Conservation (phyloP, 2,329 filamentous ascomycete genomes). For the Phaeosphaeria sp. region DNA sequence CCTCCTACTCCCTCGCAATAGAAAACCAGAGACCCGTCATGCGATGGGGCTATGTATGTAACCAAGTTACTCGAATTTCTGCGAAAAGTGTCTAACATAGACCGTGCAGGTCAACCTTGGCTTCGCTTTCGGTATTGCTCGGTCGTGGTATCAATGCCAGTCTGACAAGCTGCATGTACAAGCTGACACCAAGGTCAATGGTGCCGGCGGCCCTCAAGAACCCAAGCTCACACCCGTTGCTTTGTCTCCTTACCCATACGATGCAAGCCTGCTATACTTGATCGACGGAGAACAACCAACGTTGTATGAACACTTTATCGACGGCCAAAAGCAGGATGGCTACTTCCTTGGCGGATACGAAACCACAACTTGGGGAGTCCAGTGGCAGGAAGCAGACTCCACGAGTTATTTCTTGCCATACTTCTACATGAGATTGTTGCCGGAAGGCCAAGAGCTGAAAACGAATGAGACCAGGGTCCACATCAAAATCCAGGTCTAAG, state of each 20-base stretch:
- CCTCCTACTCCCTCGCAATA: slow-evolving; percentile 12
- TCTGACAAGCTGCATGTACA: slow-evolving; percentile 12
- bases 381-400: slow-evolving; percentile 14
- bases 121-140: slow-evolving; percentile 19
- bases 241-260: slow-evolving; percentile 19
- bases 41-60: slow-evolving; percentile 18
- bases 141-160: slow-evolving; percentile 20
- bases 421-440: slow-evolving; percentile 21
- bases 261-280: slow-evolving; percentile 23
- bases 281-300: slow-evolving; percentile 18
- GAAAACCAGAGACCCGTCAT: slow-evolving; percentile 15
- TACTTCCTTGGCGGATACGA: slow-evolving; percentile 26
- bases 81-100: slow-evolving; percentile 2
- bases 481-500: slow-evolving; percentile 14
- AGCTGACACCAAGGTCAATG: slow-evolving; percentile 14
- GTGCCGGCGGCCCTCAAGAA: slow-evolving; percentile 15
- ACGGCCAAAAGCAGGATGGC: slow-evolving; percentile 24
- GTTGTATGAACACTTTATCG: slow-evolving; percentile 26
- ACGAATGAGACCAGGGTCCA: slow-evolving; percentile 22
- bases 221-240: slow-evolving; percentile 17
- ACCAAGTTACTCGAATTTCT: background rate
- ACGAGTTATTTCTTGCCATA: slow-evolving; percentile 14
- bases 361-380: slow-evolving; percentile 26
- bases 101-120: slow-evolving; percentile 20
- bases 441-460: slow-evolving; percentile 12